Conservation (phyloP, 345 rosid species). For the Mallotus nudiflorus region DNA sequence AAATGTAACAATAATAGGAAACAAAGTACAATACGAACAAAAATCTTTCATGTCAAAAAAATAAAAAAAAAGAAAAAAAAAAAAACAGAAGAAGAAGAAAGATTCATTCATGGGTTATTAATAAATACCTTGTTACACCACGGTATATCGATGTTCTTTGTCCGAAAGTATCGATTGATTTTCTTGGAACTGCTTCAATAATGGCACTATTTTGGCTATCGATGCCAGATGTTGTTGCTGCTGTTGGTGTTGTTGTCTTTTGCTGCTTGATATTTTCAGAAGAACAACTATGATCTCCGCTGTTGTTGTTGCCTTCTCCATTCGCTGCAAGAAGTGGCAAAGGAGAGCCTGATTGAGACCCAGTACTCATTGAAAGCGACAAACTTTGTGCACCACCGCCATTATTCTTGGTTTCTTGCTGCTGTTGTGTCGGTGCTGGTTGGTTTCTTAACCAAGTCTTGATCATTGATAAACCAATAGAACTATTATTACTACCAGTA, state of each 20-base stretch:
- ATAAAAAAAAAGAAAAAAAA: no score
- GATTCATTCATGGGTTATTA: neutral
- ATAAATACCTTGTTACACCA: slow-evolving; percentile 30
- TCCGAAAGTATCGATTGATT: slow-evolving; percentile 33
- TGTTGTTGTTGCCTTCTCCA: slow-evolving; percentile 11
- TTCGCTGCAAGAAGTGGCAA: slow-evolving; percentile 17
- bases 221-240: slow-evolving; percentile 1
- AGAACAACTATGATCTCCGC: slow-evolving; percentile 22
- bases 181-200: slow-evolving; percentile 27
- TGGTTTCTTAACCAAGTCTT: slow-evolving; percentile 81
- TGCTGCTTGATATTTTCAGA: slow-evolving; percentile 23
- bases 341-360: slow-evolving; percentile 15
- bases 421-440: slow-evolving; percentile 35
- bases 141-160: slow-evolving; percentile 39
- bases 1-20: neutral
- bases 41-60: neutral
- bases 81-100: neutral
- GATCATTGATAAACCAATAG: slow-evolving; percentile 77
- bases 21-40: neutral
- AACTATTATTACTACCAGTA: slow-evolving; percentile 19
- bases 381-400: slow-evolving; percentile 48
- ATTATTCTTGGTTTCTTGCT: slow-evolving; percentile 25
- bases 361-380: slow-evolving; percentile 47
- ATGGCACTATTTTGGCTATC: slow-evolving; percentile 21
- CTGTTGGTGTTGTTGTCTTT: neutral